These are phyloP conservation scores for Xylaria multiplex DNA, from an alignment of 2,329 filamentous ascomycete species.

Conservation along the genomic window DNA sequence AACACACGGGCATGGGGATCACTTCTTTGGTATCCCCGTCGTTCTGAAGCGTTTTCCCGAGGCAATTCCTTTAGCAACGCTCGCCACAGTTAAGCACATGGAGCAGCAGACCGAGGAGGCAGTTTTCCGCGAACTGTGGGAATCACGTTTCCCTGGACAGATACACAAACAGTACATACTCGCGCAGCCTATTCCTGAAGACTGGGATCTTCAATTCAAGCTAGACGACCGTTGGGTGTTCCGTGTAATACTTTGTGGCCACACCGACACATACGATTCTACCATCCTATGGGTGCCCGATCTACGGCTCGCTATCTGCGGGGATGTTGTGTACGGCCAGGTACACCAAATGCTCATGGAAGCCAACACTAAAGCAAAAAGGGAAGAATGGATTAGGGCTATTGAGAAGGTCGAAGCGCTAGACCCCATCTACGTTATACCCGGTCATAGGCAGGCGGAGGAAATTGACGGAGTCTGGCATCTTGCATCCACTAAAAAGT, in stretches of 20 bases:
- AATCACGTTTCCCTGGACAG: slow-evolving; percentile 41
- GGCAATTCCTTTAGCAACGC: slow-evolving; percentile 39
- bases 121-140: slow-evolving; percentile 39
- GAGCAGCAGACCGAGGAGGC: slow-evolving; percentile 36
- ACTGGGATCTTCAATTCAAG: slow-evolving; percentile 25
- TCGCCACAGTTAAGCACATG: slow-evolving; percentile 40
- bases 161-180: slow-evolving; percentile 35
- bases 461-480: slow-evolving; percentile 21
- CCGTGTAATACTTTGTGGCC: slow-evolving; percentile 42
- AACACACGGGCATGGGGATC: slow-evolving; percentile 56
- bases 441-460: neutral
- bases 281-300: slow-evolving; percentile 51
- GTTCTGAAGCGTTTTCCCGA: slow-evolving; percentile 48
- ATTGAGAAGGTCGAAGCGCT: slow-evolving; percentile 4
- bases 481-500: slow-evolving; percentile 15
- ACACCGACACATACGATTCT: slow-evolving; percentile 42
- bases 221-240: slow-evolving; percentile 39
- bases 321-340: slow-evolving; percentile 45
- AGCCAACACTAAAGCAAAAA: slow-evolving; percentile 18
- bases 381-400: slow-evolving; percentile 3
- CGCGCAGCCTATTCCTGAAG: slow-evolving; percentile 35
- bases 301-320: slow-evolving; percentile 50
- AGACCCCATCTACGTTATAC: slow-evolving; percentile 3
- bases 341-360: slow-evolving; percentile 33
- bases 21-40: slow-evolving; percentile 51